Percentiles rank a stretch among this genome's conserved stretches.
These are phyloP conservation scores for Adiantum capillusveneris DNA, from an alignment of 75 land plant species.

Conservation along the genomic window DNA sequence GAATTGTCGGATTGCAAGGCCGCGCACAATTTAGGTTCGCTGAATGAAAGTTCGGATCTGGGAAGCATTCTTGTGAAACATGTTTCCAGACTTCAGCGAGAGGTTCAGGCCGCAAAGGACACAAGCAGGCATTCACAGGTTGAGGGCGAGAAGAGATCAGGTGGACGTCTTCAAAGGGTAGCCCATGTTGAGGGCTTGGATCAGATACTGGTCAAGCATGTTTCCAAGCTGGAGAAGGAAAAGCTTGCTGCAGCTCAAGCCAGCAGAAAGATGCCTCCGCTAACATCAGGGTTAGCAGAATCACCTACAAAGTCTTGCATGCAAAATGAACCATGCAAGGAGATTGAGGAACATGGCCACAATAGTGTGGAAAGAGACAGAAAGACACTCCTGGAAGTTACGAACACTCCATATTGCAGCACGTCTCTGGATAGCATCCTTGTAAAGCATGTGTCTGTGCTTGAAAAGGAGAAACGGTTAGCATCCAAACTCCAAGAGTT, in stretches of 20 bases:
- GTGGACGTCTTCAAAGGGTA: neutral
- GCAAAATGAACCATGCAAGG: neutral
- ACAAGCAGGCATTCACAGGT: neutral
- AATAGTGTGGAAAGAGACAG: conserved; percentile 6
- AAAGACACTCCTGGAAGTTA: conserved; percentile 5
- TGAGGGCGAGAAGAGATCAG: conserved; percentile 1
- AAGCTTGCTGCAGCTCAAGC: conserved; percentile 23
- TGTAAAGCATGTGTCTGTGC: conserved; percentile 55
- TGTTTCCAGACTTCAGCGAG: conserved; percentile 47
- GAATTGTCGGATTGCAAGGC: no score
- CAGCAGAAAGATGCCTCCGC: neutral
- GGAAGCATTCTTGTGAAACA: conserved; percentile 52
- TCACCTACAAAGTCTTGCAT: neutral
- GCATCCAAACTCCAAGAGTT: no score
- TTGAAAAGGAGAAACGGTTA: conserved; percentile 46
- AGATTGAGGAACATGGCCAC: neutral
- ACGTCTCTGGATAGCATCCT: conserved; percentile 31
- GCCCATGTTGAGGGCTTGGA: conserved; percentile 32
- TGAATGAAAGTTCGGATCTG: conserved; percentile 7
- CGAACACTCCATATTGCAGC: no score
- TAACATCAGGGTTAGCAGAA: neutral
- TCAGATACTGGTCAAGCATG: conserved; percentile 46
- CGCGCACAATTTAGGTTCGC: neutral
- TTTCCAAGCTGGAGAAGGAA: conserved; percentile 48
- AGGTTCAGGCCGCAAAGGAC: conserved; percentile 28